Base-by-base conservation (phyloP, 495 filamentous ascomycete genomes). In the Neurospora sublineolata region DNA sequence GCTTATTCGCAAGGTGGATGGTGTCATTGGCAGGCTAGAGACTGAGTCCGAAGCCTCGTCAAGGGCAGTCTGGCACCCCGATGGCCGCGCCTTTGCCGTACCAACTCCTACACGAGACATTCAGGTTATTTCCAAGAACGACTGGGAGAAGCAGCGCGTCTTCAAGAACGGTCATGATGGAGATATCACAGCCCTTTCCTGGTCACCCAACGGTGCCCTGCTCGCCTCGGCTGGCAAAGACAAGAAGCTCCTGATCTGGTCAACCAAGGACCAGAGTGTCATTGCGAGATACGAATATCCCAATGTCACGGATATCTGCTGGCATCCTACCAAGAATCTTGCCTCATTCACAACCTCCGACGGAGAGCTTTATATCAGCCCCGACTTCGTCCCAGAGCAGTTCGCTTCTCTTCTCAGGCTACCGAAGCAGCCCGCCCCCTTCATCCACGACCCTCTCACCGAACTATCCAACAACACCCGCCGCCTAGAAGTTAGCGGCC, bases 201-300 rank as follows among this genome's bases (percentile, higher is more conserved):
- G 95, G 95, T 95, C 94, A 16, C 94, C 94, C 3, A 99, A 98
- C 80, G 95, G 95, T 23, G 91, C 93, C 0, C 83, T 98, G 58
- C 84, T 99, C 6, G 92, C 88, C 27, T 93, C 91, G 8, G 92
- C 96, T 18, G 92, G 87, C 37, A 89, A 90, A 67, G 95, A 98
- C 82, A 89, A 91, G 58, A 92, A 90, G 76, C 84, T 98, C 33
- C 73, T 95, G 36, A 82, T 99, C 14, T 99, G 95, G 95, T 93
- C 97, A 71, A 89, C 90, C 8, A 93, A 91, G 75, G 92, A 93
- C 3, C 94, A 97, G 79, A 92, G 86, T 41, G 84, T 97, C 27
- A 74, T 94, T 39, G 86, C 87, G 60, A 85, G 87, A 42, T 92
- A 92, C 73, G 89, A 93, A 37, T 94, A 92, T 74, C 84, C 88